Base-by-base conservation (phyloP, 2,329 filamentous ascomycete species). In the Rhynchosporium secalis region DNA sequence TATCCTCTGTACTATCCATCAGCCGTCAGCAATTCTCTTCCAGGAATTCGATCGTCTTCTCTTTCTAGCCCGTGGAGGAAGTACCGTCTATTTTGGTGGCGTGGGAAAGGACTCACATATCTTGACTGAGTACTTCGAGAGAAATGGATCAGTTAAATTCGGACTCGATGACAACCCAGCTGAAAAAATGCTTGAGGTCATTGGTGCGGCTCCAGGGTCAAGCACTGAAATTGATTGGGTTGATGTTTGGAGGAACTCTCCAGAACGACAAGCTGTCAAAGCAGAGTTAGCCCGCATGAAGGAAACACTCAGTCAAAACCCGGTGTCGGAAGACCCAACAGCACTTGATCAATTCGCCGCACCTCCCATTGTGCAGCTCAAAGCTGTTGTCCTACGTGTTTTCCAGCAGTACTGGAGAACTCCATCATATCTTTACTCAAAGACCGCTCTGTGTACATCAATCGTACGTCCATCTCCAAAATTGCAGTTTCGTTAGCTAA, bases 1-100 rank as follows among this genome's bases (percentile, higher is more conserved):
- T 57, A 91, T 97, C 76, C 86, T 97, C n/a, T 96, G 92, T 78
- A 97, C 94, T 0, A 97, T 97, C 65, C 94, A 98, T 75, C 94
- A 98, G 76, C 94, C 94, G n/a, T 96, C 91, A 13, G 92, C 93
- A 40, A 92, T 96, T 83, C 82, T 97, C 58, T 96, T 97, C 80
- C 91, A 96, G 75, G 89, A 91, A 62, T 97, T 95, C 73, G 91
- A 95, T 72, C 85, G 89, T 62, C 83, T 95, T 7, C 81, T 94
- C 38, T 91, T 95, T 78, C 79, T 95, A 15, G 86, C 87, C 40
- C 87, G 84, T 72, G 90, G 90, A 61, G 91, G 91, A 61, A 84
- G 81, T 72, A 92, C 89, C 1, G 88, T 94, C 51, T 95, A 95
- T 78, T 94, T 92, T 71, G 91, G 90, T 60, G 85, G 91, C 3